phyloP scores from a whole-genome alignment of 345 rosid genomes.

The Salix dunnii region DNA sequence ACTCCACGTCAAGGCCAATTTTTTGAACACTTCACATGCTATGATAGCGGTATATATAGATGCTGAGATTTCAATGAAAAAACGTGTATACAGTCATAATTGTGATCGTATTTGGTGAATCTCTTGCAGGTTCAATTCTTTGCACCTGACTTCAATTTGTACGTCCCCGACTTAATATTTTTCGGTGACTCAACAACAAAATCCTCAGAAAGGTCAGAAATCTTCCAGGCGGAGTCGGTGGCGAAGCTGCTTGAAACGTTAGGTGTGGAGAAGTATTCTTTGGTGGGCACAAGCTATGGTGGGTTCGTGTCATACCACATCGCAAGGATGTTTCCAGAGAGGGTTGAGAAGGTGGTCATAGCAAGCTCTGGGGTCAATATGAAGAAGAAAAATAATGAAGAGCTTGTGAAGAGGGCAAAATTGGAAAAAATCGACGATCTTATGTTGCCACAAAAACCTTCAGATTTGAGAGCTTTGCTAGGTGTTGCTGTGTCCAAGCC shows the following conservation, averaged over 20 bases:
- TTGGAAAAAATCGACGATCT: slow-evolving; percentile 49
- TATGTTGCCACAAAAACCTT: slow-evolving; percentile 65
- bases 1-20: too few relatives aligned
- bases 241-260: slow-evolving; percentile 51
- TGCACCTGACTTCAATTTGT: slow-evolving; percentile 43
- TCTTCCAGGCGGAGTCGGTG: slow-evolving; percentile 62
- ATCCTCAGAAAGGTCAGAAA: slow-evolving; percentile 60
- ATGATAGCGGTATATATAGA: too few relatives aligned
- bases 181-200: slow-evolving; percentile 63
- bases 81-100: too few relatives aligned
- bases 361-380: slow-evolving; percentile 80
- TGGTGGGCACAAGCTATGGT: slow-evolving; percentile 87
- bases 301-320: slow-evolving; percentile 82
- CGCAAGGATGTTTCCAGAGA: slow-evolving; percentile 69
- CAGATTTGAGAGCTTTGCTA: slow-evolving; percentile 51
- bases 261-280: slow-evolving; percentile 42
- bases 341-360: slow-evolving; percentile 71
- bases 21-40: too few relatives aligned
- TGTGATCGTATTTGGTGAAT: background rate
- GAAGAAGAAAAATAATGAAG: slow-evolving; percentile 48
- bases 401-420: slow-evolving; percentile 44
- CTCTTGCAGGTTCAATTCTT: slow-evolving; percentile 49
- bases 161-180: slow-evolving; percentile 75
- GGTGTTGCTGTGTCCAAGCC: slow-evolving; percentile 42
- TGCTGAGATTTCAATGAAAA: too few relatives aligned